Base-by-base conservation (phyloP, 2,329 filamentous ascomycete species). In the Niveomyces coronatus region DNA sequence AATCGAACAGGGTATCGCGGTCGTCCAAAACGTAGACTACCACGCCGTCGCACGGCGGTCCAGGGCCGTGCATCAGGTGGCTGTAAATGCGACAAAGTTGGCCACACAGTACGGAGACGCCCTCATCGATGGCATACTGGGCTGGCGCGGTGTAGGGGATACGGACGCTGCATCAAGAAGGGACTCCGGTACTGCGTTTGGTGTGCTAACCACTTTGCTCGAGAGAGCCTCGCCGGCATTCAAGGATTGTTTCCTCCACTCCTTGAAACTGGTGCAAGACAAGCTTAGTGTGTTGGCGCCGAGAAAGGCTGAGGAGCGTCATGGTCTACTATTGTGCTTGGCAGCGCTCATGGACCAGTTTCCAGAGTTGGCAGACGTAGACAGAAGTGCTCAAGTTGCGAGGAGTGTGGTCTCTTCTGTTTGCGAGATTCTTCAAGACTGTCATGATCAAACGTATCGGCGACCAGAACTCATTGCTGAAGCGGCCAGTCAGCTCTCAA, bases 21-120 rank as follows among this genome's bases (percentile, higher is more conserved):
- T 96, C 2, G 86, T 96, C 0, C 91, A 96, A 53, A 73, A 76
- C 2, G 85, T 96, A 1, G 91, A 98, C 53, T 98, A 95, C 53
- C 87, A 94, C 55, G 76, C 85, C 26, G 87, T 98, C 15, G 89
- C 91, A 3, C 71, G 93, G n/a, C 74, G 89, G 17, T 81, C 83
- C 13, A 74, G 85, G 47, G 89, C 88, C 4, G 80, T 94, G 50
- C 71, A 78, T 28, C 76, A 88, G 32, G 85, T 96, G 9, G 79
- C 85, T 0, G 63, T 76, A 10, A 70, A 71, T 26, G 82, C 82
- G 1, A 76, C 84, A 0, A 64, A 62, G n/a, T 62, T 96, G 5
- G 74, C 78, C 20, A 49, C 64, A 2, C 85, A 84, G 45, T 79
- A 79, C 42, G 85, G 85, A 55, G 66, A 71, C 32, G 78, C 82